Evolutionary conservation across 345 rosid genomes (phyloP).

Genomic region (Combretum micranthum): DNA sequence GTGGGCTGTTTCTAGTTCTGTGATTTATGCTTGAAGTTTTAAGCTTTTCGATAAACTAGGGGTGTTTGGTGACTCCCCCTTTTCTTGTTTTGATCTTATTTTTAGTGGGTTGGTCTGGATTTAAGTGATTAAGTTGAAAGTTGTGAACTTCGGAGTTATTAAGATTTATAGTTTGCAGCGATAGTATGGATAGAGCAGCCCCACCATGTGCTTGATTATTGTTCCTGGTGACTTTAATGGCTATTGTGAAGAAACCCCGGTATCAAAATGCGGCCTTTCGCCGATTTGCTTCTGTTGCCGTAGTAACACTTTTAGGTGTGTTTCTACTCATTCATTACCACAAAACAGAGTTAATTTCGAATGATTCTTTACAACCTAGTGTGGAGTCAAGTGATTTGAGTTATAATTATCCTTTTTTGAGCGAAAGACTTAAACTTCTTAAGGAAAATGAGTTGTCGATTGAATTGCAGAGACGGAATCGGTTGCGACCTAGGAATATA

Average conservation of each 20-base stretch:
- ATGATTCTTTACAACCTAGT: slow-evolving; percentile 17
- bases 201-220: not conserved
- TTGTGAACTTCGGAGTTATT: not conserved
- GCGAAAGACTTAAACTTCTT: slow-evolving; percentile 38
- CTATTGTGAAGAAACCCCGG: slow-evolving; percentile 51
- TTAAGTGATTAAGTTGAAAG: not conserved
- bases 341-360: slow-evolving; percentile 27
- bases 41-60: no score
- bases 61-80: no score
- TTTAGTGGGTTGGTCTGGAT: no score
- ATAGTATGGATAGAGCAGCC: not conserved
- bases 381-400: slow-evolving; percentile 15
- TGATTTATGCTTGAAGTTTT: no score
- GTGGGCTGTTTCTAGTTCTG: no score
- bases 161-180: not conserved
- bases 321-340: slow-evolving; percentile 43
- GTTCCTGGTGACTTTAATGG: slow-evolving; percentile 32
- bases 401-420: slow-evolving; percentile 13
- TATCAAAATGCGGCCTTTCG: slow-evolving; percentile 43
- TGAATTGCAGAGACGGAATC: slow-evolving; percentile 52
- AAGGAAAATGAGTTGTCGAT: slow-evolving; percentile 47
- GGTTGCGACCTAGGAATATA: slow-evolving; percentile 55
- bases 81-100: no score
- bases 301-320: slow-evolving; percentile 46
- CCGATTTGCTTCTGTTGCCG: slow-evolving; percentile 40